Evolutionary conservation across 2,329 filamentous ascomycete genomes (phyloP).

Genomic region (Stagonosporopsis rhizophila): DNA sequence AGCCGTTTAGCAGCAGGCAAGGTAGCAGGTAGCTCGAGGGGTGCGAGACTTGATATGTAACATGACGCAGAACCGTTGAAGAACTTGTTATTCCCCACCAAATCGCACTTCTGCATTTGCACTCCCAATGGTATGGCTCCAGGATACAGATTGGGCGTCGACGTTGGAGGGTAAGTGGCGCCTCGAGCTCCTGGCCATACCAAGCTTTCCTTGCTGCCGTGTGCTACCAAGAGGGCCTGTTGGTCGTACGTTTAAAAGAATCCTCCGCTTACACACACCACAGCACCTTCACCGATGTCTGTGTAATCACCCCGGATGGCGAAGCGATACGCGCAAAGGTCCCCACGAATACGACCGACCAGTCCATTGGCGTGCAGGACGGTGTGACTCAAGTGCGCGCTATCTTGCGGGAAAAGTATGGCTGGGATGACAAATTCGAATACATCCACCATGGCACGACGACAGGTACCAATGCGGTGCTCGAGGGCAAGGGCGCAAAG

Average conservation of each 20-base stretch:
- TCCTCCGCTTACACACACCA: neutral
- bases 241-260: no score
- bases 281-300: slow-evolving; percentile 59
- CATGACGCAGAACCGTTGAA: slow-evolving; percentile 15
- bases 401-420: slow-evolving; percentile 48
- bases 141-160: slow-evolving; percentile 44
- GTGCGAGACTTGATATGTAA: slow-evolving; percentile 4
- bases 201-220: neutral
- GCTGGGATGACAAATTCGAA: slow-evolving; percentile 55
- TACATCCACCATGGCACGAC: slow-evolving; percentile 61
- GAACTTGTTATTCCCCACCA: neutral
- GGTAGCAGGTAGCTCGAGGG: slow-evolving; percentile 2
- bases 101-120: neutral
- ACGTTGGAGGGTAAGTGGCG: slow-evolving; percentile 45
- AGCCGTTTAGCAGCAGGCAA: neutral
- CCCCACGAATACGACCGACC: slow-evolving; percentile 54
- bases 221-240: no score
- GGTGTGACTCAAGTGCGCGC: slow-evolving; percentile 54
- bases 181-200: neutral
- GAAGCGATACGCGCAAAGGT: slow-evolving; percentile 56
- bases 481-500: slow-evolving; percentile 59
- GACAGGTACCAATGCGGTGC: slow-evolving; percentile 58
- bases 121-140: slow-evolving; percentile 25
- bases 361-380: slow-evolving; percentile 57
- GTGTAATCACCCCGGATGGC: slow-evolving; percentile 55